Evolutionary conservation across 2,329 filamentous ascomycete species (phyloP).

Genomic region (Aureobasidium sp.): DNA sequence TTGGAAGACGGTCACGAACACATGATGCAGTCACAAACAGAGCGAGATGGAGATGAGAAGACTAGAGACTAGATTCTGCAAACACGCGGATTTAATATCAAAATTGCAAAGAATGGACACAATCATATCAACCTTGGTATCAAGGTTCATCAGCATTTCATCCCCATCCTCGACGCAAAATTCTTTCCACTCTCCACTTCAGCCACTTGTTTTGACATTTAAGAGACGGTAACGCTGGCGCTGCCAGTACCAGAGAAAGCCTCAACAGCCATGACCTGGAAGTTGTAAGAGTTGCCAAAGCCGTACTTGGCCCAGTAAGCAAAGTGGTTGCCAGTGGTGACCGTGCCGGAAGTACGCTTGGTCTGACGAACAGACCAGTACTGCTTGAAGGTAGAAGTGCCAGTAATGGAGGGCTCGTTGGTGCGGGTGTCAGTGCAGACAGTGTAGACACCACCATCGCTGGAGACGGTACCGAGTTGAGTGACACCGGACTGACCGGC

Average conservation of each 20-base stretch:
- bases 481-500: constrained; percentile 13
- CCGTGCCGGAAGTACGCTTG: constrained; percentile 23
- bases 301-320: constrained; percentile 19
- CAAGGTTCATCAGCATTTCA: neutral
- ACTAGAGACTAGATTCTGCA: too few species aligned
- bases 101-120: too few species aligned
- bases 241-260: constrained; percentile 17
- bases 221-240: constrained; percentile 17
- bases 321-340: constrained; percentile 22
- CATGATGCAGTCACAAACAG: too few species aligned
- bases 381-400: constrained; percentile 34
- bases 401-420: constrained; percentile 32
- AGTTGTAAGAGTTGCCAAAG: constrained; percentile 23
- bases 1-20: too few species aligned
- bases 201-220: neutral
- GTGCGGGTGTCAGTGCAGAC: constrained; percentile 30
- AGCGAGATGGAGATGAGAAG: too few species aligned
- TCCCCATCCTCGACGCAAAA: neutral
- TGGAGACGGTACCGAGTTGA: constrained; percentile 25
- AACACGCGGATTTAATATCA: too few species aligned
- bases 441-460: constrained; percentile 30
- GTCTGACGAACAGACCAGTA: constrained; percentile 33
- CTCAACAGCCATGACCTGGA: constrained; percentile 19
- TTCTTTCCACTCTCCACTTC: neutral
- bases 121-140: too few species aligned